Base-by-base conservation (phyloP, 106 monocot species). In the Apostasia shenzhenica region DNA sequence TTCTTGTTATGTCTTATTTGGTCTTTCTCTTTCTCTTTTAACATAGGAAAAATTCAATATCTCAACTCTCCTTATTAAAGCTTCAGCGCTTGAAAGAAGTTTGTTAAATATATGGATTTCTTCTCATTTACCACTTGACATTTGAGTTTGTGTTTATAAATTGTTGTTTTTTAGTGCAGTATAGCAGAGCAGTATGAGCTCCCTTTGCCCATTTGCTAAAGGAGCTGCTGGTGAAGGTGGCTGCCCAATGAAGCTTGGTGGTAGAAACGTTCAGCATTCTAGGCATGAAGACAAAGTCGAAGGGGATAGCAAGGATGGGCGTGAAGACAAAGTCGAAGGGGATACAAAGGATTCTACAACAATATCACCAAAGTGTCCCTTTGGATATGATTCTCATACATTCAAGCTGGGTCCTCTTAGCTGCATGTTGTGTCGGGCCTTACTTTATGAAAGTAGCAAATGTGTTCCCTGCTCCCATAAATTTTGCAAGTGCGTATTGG, bases 341-440 rank as follows among this genome's bases (percentile, higher is more conserved):
- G 63, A 85, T 39, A 78, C 37, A 12, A 73, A 73, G 67, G 73
- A 76, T 55, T 70, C 94, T 54, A 73, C 13, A 5, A 57, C 61
- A 67, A 66, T 92, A 39, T 69, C 92, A 59, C 72, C 97, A 52
- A 97, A 92, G 51, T 97, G 97, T 65, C 95, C 95, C 13, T 97
- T 82, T 76, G 95, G 95, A 74, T 97, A 89, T 72, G 92, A 97
- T 71, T 97, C 97, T 38, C 81, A 90, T 52, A 87, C 87, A 5
- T 97, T 92, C 60, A 92, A 97, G 54, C 65, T 97, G 74, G 95
- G 95, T 47, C 95, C 95, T 70, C 73, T 97, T 11, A 97, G 95
- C 74, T 97, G 95, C 78, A 82, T 97, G 82, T 73, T 97, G 50
- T 97, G 92, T 67, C 66, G 87, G 45, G 84, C 92, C 2, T 79